phyloP scores from a whole-genome alignment of 148 eudicot species.

The Rhododendron ovatum region DNA sequence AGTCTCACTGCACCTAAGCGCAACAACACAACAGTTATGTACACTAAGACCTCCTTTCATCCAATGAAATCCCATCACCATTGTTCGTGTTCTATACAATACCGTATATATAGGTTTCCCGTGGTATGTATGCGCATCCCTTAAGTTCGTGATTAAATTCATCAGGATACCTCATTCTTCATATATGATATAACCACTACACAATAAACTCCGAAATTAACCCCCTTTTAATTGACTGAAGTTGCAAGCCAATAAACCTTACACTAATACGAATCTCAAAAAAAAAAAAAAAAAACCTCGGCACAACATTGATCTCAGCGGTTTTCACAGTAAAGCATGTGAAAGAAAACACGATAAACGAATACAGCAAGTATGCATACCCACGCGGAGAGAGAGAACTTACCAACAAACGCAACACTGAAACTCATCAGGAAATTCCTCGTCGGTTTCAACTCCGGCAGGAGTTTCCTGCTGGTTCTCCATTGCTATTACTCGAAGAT shows the following conservation, averaged over 20 bases:
- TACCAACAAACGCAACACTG: neutral
- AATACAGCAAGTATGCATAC: neutral
- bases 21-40: too few relatives aligned
- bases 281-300: neutral
- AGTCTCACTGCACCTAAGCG: too few relatives aligned
- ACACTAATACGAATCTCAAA: neutral
- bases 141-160: neutral
- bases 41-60: neutral
- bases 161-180: neutral
- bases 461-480: neutral
- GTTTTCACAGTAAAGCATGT: neutral
- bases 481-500: neutral
- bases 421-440: neutral
- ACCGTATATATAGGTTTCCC: neutral
- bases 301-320: neutral
- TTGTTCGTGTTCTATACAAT: neutral
- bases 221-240: neutral
- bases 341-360: neutral
- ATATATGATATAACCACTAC: neutral
- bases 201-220: neutral
- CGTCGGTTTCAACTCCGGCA: neutral
- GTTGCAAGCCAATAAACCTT: neutral
- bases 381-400: neutral
- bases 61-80: neutral
- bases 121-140: neutral